Conservation (phyloP, 495 filamentous ascomycete genomes). For the Neurospora sp. region DNA sequence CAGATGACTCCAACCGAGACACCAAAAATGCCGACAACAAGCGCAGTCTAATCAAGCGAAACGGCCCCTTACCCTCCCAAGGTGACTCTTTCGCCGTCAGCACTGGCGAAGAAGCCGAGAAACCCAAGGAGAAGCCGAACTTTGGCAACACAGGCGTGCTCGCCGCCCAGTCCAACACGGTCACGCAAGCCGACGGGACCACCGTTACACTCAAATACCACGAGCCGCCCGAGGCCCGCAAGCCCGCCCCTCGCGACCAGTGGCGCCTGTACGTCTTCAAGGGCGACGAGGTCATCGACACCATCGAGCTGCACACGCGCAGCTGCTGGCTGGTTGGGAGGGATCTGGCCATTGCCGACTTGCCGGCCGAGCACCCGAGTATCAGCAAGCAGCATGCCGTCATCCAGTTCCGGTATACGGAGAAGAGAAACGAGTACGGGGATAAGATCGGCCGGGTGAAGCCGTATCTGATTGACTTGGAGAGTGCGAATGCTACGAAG, state of each 20-base stretch:
- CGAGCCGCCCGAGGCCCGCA: conserved; percentile 87
- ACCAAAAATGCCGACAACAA: conserved; percentile 7
- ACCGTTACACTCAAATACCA: conserved; percentile 84
- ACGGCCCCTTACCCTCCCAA: conserved; percentile 60
- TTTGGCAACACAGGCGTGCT: conserved; percentile 70
- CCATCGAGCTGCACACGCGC: conserved; percentile 60
- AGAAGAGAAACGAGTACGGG: conserved; percentile 76
- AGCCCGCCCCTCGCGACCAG: conserved; percentile 62
- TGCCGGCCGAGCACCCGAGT: conserved; percentile 80
- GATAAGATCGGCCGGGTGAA: conserved; percentile 72
- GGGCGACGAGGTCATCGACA: conserved; percentile 65
- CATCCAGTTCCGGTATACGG: conserved; percentile 80
- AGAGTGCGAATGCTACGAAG: conserved; percentile 83
- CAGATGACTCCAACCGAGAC: conserved; percentile 11
- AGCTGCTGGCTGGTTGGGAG: conserved; percentile 89
- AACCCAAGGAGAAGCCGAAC: conserved; percentile 82
- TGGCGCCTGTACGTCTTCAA: conserved; percentile 97
- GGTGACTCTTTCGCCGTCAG: conserved; percentile 53
- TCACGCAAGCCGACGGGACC: conserved; percentile 55
- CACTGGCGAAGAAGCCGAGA: conserved; percentile 37
- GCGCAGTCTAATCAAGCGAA: conserved; percentile 26
- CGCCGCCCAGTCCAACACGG: conserved; percentile 79
- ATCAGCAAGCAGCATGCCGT: conserved; percentile 92
- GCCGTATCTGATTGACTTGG: conserved; percentile 87
- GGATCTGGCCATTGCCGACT: conserved; percentile 69